Evolutionary conservation across 2,329 filamentous ascomycete species (phyloP), one percentile per base, ranked within the genome.

Genomic region (Raffaelea deltoideospora): DNA sequence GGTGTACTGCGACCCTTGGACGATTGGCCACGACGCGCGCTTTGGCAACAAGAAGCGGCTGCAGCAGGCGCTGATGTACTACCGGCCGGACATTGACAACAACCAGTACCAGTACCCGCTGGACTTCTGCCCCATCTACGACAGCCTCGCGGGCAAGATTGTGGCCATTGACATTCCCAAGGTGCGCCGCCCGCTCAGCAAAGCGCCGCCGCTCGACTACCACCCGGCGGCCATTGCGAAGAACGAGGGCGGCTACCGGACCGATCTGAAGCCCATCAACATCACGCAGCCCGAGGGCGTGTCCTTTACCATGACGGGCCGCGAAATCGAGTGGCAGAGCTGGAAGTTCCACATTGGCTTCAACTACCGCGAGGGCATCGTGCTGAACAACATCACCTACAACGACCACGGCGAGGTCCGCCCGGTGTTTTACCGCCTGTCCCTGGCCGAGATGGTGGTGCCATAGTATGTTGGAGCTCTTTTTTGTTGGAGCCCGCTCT

Each of bases 21-120:
- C 87, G 1, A 93, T 95, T 56, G 87, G 87, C 34, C 93, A 85
- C 53, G 87, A 95, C 49, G 83, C 92, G 60, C 78, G 87, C 31
- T 90, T 86, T 49, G 87, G 86, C 43, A 88, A 62, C 53, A 65
- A 65, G 31, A 66, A 84, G 31, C 76, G 87, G 37, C 71, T 94
- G 4, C 87, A 95, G 59, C 87, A 95, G 59, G 87, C 85, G 2
- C 64, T 95, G 37, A 93, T 94, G 85, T 95, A 95, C 65, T 95
- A 92, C 57, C 76, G 87, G 14, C 86, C 86, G 4, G 68, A 88
- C 47, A 51, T 79, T 15, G 86, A 94, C 50, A 82, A 88, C 60
- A 84, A 74, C 55, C 87, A 94, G 59, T 95, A 95, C 57, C 79
- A 81, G 28, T 94, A 79, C 52, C 87, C 87, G 0, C 70, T 95